Evolutionary conservation across 1,284 basidiomycete species (phyloP).

Genomic region (Golubevia pallescens): DNA sequence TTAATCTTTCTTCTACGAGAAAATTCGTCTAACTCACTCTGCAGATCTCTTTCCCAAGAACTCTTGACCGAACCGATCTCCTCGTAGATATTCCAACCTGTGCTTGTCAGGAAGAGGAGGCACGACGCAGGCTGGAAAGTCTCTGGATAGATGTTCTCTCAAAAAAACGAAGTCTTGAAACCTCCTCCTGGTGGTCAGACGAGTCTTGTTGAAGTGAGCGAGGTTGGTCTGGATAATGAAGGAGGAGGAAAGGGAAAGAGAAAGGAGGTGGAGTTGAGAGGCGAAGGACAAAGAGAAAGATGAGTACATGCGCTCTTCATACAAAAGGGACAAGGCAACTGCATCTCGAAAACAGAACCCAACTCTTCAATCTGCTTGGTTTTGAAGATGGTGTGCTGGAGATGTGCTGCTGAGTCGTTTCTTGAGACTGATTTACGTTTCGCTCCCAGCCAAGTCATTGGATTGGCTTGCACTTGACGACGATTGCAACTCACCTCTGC

Average conservation of each 20-base stretch:
- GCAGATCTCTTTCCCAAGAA: conserved; percentile 90
- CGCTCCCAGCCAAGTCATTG: too few relatives aligned
- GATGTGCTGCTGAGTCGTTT: too few relatives aligned
- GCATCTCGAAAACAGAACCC: too few relatives aligned
- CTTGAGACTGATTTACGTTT: too few relatives aligned
- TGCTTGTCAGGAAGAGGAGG: conserved; percentile 97
- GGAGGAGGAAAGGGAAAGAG: neutral
- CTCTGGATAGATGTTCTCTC: conserved; percentile 81
- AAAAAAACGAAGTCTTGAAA: conserved; percentile 98
- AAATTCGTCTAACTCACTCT: conserved; percentile 73
- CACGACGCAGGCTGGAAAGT: conserved; percentile 95
- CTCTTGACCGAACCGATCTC: conserved; percentile 93
- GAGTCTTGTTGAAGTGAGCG: conserved; percentile 73
- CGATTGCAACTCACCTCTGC: conserved; percentile 74
- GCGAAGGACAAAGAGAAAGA: too few relatives aligned
- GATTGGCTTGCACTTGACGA: neutral
- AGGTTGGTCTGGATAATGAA: conserved; percentile 74
- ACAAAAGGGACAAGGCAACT: too few relatives aligned
- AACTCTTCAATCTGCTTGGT: too few relatives aligned
- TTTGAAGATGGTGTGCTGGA: too few relatives aligned
- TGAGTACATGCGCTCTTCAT: too few relatives aligned
- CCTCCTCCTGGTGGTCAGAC: conserved; percentile 76
- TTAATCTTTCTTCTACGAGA: neutral
- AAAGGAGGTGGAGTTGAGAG: neutral
- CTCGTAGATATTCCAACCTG: conserved; percentile 81